Percentiles rank a stretch among this genome's conserved stretches.
These are phyloP conservation scores for Solanum commersonii DNA, from an alignment of 257 asterid genomes.

Conservation along the genomic window DNA sequence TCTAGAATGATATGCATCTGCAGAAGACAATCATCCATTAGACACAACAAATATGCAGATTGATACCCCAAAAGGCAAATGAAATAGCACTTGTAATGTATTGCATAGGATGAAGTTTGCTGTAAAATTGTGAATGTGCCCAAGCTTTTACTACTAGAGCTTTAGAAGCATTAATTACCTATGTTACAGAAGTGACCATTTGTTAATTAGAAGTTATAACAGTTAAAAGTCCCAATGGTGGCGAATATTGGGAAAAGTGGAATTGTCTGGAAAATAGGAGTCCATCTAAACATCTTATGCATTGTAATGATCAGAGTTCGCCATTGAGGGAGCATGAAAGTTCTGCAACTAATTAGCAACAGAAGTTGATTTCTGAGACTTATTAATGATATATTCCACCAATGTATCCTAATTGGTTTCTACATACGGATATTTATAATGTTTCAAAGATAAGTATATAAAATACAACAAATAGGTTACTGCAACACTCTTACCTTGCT, in stretches of 20 bases:
- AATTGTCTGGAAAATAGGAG: not conserved
- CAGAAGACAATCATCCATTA: not conserved
- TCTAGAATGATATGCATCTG: slow-evolving; percentile 27
- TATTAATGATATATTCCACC: not conserved
- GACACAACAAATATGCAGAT: not conserved
- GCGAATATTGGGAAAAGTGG: not conserved
- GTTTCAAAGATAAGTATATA: not conserved
- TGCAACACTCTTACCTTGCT: slow-evolving; percentile 11
- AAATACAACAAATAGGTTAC: not conserved
- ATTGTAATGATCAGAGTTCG: not conserved
- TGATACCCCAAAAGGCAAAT: not conserved
- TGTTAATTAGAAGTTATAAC: not conserved
- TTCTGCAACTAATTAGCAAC: not conserved
- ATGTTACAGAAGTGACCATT: not conserved
- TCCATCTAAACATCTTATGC: not conserved
- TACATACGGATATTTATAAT: not conserved
- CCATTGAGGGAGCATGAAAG: not conserved
- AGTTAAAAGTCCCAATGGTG: not conserved
- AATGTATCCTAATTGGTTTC: not conserved
- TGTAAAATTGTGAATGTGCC: not conserved
- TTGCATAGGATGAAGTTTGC: not conserved
- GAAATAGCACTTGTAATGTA: not conserved
- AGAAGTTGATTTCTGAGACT: not conserved
- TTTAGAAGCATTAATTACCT: not conserved
- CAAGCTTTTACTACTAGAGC: not conserved